Percentiles rank a stretch among this genome's conserved stretches.
These are phyloP conservation scores for Lipomyces starkeyi DNA, from an alignment of 805 yeast species.

Conservation along the genomic window DNA sequence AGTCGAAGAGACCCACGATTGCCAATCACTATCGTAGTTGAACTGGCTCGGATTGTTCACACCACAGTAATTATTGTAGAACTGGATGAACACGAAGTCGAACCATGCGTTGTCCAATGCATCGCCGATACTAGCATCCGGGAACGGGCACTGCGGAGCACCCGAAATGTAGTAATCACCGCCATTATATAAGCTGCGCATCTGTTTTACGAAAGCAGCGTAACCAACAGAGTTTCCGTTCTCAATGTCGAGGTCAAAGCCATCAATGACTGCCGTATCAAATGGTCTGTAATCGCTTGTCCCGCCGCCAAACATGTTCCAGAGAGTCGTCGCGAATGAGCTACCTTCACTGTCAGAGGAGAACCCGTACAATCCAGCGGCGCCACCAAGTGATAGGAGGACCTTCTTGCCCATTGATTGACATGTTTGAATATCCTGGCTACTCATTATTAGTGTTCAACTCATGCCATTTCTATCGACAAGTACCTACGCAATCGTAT, in stretches of 20 bases:
- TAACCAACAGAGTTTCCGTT: slow-evolving; percentile 58
- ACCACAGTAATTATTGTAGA: slow-evolving; percentile 64
- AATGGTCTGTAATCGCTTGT: slow-evolving; percentile 49
- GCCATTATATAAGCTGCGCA: slow-evolving; percentile 47
- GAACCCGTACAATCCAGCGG: slow-evolving; percentile 60
- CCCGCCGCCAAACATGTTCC: slow-evolving; percentile 58
- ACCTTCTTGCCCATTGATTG: slow-evolving; percentile 75
- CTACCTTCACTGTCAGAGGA: slow-evolving; percentile 54
- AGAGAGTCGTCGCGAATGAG: slow-evolving; percentile 51
- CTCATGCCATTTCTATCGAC: not conserved
- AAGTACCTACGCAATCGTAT: slow-evolving; percentile 48
- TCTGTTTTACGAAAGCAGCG: slow-evolving; percentile 52
- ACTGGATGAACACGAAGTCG: slow-evolving; percentile 69
- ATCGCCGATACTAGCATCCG: slow-evolving; percentile 57
- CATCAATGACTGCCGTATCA: slow-evolving; percentile 64
- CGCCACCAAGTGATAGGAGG: slow-evolving; percentile 67
- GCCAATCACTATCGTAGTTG: slow-evolving; percentile 69
- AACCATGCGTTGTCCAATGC: slow-evolving; percentile 53
- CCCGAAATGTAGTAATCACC: slow-evolving; percentile 62
- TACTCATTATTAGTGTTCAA: not conserved
- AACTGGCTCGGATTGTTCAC: slow-evolving; percentile 40
- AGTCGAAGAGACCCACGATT: slow-evolving; percentile 60
- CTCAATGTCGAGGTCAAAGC: slow-evolving; percentile 71
- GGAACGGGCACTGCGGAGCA: slow-evolving; percentile 72
- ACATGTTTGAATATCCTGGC: slow-evolving; percentile 69